These are phyloP conservation scores for Fusarium foetens DNA, from an alignment of 2,329 filamentous ascomycete species.

Conservation along the genomic window DNA sequence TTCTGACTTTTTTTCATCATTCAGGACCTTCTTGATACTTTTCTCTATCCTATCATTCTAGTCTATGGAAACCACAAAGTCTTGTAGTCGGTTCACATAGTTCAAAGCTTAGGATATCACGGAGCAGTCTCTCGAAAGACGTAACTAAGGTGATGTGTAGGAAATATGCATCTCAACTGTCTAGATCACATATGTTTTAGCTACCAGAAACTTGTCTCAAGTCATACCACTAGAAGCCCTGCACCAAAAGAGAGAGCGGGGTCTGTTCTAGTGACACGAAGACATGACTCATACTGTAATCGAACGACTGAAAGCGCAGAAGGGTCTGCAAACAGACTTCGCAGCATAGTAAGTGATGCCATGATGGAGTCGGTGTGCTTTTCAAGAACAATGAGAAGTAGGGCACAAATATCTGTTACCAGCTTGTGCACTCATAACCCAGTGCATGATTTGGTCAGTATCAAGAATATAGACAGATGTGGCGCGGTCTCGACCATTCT, in stretches of 20 bases:
- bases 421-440: not conserved
- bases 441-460: not conserved
- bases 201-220: not conserved
- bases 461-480: too few relatives aligned
- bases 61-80: fast-evolving
- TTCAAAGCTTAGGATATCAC: not conserved
- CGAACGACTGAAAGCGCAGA: not conserved
- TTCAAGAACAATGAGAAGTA: not conserved
- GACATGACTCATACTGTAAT: not conserved
- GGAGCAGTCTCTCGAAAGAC: too few relatives aligned
- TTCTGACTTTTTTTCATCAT: too few relatives aligned
- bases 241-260: not conserved
- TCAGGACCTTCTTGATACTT: too few relatives aligned
- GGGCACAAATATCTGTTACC: not conserved
- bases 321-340: fast-evolving
- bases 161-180: fast-evolving
- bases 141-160: fast-evolving
- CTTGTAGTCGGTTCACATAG: fast-evolving
- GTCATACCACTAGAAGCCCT: not conserved
- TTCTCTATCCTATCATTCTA: not conserved
- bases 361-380: not conserved
- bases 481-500: not conserved
- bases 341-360: not conserved
- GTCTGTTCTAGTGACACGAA: not conserved
- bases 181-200: not conserved